phyloP scores from a whole-genome alignment of 225 moss, liverwort and hornwort species.

The Polytrichum formosum region DNA sequence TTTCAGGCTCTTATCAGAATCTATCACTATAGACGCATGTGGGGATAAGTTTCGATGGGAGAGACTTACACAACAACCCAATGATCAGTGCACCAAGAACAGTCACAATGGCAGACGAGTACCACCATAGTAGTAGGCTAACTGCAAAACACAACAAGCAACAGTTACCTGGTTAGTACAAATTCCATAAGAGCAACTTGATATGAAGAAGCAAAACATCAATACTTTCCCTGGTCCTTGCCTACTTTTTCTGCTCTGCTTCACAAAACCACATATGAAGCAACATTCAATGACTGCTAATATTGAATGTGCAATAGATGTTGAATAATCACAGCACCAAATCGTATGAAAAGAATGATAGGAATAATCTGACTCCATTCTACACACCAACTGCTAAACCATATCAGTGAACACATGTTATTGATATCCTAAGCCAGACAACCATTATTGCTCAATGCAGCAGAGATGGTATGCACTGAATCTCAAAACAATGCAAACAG shows the following conservation, averaged over 20 bases:
- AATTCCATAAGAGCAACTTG: not conserved
- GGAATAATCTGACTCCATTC: no score
- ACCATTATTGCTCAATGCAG: no score
- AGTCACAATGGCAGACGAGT: slow-evolving; percentile 37
- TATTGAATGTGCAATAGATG: not conserved
- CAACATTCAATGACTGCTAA: no score
- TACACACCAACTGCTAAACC: slow-evolving; percentile 21
- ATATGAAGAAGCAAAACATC: not conserved
- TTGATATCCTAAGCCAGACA: not conserved
- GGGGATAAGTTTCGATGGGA: not conserved
- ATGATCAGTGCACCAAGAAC: slow-evolving; percentile 44
- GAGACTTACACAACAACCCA: slow-evolving; percentile 45
- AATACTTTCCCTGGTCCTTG: not conserved
- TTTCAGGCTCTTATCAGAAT: no score
- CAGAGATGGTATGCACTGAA: no score
- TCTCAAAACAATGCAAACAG: not conserved
- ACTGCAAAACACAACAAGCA: slow-evolving; percentile 13
- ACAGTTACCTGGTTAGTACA: not conserved
- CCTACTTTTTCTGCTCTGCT: no score
- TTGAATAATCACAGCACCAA: not conserved
- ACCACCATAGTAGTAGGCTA: slow-evolving; percentile 43
- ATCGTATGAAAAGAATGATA: no score
- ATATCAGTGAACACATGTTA: not conserved
- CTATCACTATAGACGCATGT: not conserved
- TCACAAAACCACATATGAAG: no score